Conservation (phyloP, 139 green algal genomes). For the Astrephomene gubernaculifera region DNA sequence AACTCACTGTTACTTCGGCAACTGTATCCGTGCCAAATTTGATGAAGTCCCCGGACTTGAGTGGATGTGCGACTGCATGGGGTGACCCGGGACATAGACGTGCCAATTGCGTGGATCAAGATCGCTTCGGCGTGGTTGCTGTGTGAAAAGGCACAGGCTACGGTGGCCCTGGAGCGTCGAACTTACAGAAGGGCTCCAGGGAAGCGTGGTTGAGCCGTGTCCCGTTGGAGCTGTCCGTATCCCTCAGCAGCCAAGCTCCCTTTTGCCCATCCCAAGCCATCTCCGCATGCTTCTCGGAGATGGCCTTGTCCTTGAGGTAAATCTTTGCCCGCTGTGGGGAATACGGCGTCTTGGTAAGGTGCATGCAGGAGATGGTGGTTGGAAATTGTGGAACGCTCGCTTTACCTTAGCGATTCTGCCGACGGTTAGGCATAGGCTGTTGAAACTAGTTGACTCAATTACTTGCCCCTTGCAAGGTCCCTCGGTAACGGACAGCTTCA, state of each 20-base stretch:
- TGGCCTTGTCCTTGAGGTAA: conserved; percentile 72
- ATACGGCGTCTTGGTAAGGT: neutral
- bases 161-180: no score
- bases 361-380: neutral
- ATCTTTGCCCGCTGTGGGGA: conserved; percentile 44
- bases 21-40: no score
- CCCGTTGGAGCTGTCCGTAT: conserved; percentile 79
- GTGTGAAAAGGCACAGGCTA: no score
- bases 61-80: no score
- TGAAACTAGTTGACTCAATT: neutral
- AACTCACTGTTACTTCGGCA: no score
- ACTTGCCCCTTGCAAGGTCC: conserved; percentile 9
- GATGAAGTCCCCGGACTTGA: no score
- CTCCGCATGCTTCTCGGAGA: conserved; percentile 80
- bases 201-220: conserved; percentile 64
- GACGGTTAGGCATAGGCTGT: conserved; percentile 18
- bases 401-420: neutral
- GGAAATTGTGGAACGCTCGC: neutral
- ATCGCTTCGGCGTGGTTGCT: no score
- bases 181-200: neutral
- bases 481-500: neutral
- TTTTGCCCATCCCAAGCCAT: conserved; percentile 50
- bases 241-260: conserved; percentile 59
- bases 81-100: no score
- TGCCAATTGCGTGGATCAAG: no score